Percentiles rank a stretch among this genome's conserved stretches.
Conservation (phyloP, 1,284 basidiomycete genomes). For the Hortiboletus rubellus region DNA sequence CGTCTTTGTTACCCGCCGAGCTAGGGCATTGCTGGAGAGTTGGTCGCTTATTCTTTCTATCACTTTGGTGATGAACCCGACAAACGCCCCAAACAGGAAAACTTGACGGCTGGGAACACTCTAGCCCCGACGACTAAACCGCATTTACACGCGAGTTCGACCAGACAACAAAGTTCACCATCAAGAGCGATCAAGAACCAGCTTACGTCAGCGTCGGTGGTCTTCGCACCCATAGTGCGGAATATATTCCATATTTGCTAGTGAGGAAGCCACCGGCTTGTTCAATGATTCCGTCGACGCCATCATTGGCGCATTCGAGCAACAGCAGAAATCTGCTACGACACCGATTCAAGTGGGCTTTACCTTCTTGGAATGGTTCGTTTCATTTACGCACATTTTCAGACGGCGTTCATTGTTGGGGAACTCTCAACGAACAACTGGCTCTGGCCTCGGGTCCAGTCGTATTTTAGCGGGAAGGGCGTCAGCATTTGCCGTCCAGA, state of each 20-base stretch:
- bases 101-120: conserved; percentile 27
- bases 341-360: conserved; percentile 31
- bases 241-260: conserved; percentile 27
- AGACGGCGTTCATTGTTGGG: conserved; percentile 35
- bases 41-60: conserved; percentile 24
- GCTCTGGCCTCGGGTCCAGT: conserved; percentile 39
- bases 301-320: conserved; percentile 30
- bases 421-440: conserved; percentile 48
- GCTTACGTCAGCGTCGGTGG: conserved; percentile 4
- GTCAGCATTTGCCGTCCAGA: conserved; percentile 34
- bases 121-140: conserved; percentile 10
- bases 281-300: conserved; percentile 37
- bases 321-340: conserved; percentile 26
- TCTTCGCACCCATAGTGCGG: neutral
- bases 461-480: conserved; percentile 23
- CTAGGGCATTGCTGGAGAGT: conserved; percentile 32
- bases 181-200: conserved; percentile 1
- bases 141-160: conserved; percentile 1
- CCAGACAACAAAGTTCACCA: neutral
- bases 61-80: conserved; percentile 20
- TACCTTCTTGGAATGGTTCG: neutral
- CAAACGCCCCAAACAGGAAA: conserved; percentile 18
- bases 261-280: conserved; percentile 45
- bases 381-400: neutral
- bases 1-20: conserved; percentile 40